Base-by-base conservation (phyloP, 202 grass and related monocot species). In the Miscanthus sacchariflorus region DNA sequence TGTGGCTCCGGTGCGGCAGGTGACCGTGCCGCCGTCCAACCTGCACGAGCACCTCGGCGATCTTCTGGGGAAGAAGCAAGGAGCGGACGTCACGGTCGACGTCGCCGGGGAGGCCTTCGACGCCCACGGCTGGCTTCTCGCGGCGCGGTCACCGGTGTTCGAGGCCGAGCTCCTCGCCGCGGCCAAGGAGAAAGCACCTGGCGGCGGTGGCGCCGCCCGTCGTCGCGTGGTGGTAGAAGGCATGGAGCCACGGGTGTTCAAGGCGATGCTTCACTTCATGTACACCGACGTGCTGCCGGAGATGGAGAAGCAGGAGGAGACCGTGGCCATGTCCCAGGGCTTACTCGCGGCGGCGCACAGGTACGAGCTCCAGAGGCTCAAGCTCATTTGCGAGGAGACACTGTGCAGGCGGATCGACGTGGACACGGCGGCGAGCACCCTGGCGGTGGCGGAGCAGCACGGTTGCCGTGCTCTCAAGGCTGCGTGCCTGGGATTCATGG, bases 101-200 rank as follows among this genome's bases (percentile, higher is more conserved):
- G 36, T 83, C 15, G 54, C 39, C 39, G 82, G 40, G 9, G 48
- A 63, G 54, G 21, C 58, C 10, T 48, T 46, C 58, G 40, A 46
- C 10, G 71, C 71, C 18, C 71, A 76, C 56, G 19, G 56, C 56
- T 84, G 71, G 71, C 56, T 84, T 11, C 82, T 84, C 23, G 61
- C 39, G 4, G 58, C n/a, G 13, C 59, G 39, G 6, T 80, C 78
- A 0, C 78, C 59, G 14, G 56, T 84, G 9, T 21, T 84, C 5
- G 38, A 27, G 68, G 68, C 35, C 49, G 82, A 84, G 71, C 70
- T 84, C 9, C 24, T 48, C 24, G 36, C 70, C 9, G 50, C 50
- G 50, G 9, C 70, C 15, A 12, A 84, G 54, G 56, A 48, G 40
- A 46, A 14, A 25, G 24, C 21, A 3, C 3, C 68, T 5, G 7